Conservation (phyloP, 2,329 filamentous ascomycete genomes). For the Passalora sequoiae region DNA sequence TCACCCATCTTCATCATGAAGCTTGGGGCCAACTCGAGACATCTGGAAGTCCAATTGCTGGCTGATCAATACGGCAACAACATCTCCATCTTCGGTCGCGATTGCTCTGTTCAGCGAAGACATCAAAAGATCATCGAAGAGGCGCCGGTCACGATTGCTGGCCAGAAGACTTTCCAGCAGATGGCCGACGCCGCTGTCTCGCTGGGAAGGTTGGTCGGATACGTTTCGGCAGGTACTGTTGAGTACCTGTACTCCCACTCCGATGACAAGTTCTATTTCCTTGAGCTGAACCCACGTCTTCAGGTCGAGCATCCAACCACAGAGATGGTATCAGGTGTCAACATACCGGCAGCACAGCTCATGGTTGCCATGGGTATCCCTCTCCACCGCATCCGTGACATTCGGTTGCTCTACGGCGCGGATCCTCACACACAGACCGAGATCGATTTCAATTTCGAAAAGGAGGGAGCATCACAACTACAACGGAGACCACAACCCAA, state of each 20-base stretch:
- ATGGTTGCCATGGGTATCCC: constrained; percentile 99
- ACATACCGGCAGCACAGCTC: constrained; percentile 92
- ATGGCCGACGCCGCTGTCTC: constrained; percentile 98
- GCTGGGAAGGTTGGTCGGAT: constrained; percentile 87
- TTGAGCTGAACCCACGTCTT: constrained; percentile 96
- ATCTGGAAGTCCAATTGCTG: constrained; percentile 94
- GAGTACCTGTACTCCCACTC: constrained; percentile 98
- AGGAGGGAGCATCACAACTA: constrained; percentile 71
- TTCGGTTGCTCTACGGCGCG: constrained; percentile 89
- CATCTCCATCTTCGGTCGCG: constrained; percentile 96
- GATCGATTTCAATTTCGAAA: constrained; percentile 96
- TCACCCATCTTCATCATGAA: constrained; percentile 99
- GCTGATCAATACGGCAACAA: constrained; percentile 99
- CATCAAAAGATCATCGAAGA: constrained; percentile 99
- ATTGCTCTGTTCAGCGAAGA: constrained; percentile 95
- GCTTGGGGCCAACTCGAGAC: constrained; percentile 88
- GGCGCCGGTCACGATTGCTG: constrained; percentile 94
- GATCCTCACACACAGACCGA: constrained; percentile 80
- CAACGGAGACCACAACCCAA: constrained; percentile 90
- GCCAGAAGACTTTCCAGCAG: constrained; percentile 77
- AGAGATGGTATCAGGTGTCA: constrained; percentile 98
- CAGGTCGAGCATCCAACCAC: constrained; percentile 99
- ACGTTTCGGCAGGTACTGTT: constrained; percentile 97
- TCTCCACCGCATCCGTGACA: constrained; percentile 90
- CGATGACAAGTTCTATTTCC: constrained; percentile 98